Percentiles rank a stretch among this genome's conserved stretches.
phyloP scores from a whole-genome alignment of 345 rosid species.

The Rhodamnia rubescens region DNA sequence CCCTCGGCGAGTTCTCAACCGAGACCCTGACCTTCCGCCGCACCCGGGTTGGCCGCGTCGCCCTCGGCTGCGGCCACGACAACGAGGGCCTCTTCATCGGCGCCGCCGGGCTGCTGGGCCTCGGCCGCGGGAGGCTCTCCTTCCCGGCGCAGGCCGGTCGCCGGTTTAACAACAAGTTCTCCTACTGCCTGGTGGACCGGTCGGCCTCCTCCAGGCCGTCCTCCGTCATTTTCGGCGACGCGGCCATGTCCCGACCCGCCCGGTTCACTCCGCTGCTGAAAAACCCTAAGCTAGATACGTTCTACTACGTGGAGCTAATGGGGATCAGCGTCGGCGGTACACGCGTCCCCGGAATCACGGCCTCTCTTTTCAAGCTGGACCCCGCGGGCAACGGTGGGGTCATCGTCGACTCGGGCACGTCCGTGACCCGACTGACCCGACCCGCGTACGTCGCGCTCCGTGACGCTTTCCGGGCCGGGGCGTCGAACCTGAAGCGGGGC shows the following conservation, averaged over 20 bases:
- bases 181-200: constrained; percentile 85
- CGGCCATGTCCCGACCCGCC: constrained; percentile 61
- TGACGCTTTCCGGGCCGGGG: constrained; percentile 59
- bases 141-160: constrained; percentile 78
- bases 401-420: constrained; percentile 88
- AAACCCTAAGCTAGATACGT: constrained; percentile 86
- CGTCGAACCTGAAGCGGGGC: constrained; percentile 47
- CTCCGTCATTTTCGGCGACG: constrained; percentile 66
- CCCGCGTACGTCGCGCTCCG: constrained; percentile 75
- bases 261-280: constrained; percentile 62
- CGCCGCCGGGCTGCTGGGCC: constrained; percentile 87
- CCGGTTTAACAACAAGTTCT: constrained; percentile 67
- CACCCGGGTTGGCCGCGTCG: constrained; percentile 50
- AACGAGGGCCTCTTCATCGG: constrained; percentile 90
- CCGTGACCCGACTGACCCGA: constrained; percentile 85
- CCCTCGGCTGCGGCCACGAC: constrained; percentile 88
- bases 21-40: constrained; percentile 78
- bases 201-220: constrained; percentile 79
- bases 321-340: constrained; percentile 88
- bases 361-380: constrained; percentile 68
- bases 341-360: constrained; percentile 50
- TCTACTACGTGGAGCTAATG: constrained; percentile 78
- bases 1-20: constrained; percentile 75
- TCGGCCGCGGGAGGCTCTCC: constrained; percentile 75
- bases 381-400: constrained; percentile 80